Percentiles rank a stretch among this genome's conserved stretches.
Conservation (phyloP, 768 basidiomycete genomes). For the Collybiopsis luxurians region DNA sequence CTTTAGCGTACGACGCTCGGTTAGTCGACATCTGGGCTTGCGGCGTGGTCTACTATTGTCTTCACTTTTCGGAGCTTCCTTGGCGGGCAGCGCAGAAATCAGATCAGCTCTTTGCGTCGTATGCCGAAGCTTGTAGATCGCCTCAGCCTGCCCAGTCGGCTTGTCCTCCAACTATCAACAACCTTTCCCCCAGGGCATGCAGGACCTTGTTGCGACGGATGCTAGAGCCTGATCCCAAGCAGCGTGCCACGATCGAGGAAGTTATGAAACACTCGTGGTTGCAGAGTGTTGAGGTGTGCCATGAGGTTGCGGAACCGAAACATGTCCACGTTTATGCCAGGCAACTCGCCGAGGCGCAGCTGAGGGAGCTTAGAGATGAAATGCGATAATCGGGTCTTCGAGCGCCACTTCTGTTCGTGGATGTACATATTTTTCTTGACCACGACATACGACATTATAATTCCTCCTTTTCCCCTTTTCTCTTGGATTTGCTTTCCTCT, state of each 20-base stretch:
- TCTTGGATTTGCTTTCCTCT: background rate
- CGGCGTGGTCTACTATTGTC: constrained; percentile 96
- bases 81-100: constrained; percentile 91
- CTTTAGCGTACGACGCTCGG: constrained; percentile 91
- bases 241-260: constrained; percentile 75
- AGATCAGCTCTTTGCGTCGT: constrained; percentile 80
- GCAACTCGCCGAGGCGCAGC: constrained; percentile 53
- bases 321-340: constrained; percentile 73
- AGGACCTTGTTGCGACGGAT: constrained; percentile 83
- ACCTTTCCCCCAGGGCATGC: constrained; percentile 84
- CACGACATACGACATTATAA: background rate
- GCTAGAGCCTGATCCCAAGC: constrained; percentile 92
- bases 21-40: constrained; percentile 98
- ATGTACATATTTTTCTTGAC: no score
- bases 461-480: background rate
- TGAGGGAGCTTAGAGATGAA: constrained; percentile 18
- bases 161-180: constrained; percentile 75
- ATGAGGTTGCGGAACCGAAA: constrained; percentile 55
- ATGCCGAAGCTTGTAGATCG: constrained; percentile 58
- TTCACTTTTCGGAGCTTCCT: constrained; percentile 96
- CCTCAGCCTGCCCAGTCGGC: constrained; percentile 40
- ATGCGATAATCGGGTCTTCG: background rate
- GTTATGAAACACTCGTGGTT: constrained; percentile 80
- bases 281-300: constrained; percentile 78
- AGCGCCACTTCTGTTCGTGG: no score